Conservation (phyloP, 1,139 yeast species). For the Lodderomyces elongisporus region DNA sequence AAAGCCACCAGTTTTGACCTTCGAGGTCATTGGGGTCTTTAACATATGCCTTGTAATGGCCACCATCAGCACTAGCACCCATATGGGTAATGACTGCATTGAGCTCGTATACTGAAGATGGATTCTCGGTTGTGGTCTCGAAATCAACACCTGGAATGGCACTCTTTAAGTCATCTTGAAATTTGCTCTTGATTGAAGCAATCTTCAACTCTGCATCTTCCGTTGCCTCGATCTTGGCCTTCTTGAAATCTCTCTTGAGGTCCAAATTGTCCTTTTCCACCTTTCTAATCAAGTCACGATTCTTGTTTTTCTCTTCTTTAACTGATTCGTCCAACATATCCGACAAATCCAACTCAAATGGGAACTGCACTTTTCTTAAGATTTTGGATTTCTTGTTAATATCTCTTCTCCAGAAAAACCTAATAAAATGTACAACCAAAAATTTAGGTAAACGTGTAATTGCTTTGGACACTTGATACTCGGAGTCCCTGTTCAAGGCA, state of each 20-base stretch:
- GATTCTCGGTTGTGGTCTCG: constrained; percentile 62
- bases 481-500: constrained; percentile 63
- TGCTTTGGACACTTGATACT: constrained; percentile 61
- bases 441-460: constrained; percentile 83
- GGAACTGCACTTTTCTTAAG: constrained; percentile 89
- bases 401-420: constrained; percentile 95
- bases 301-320: constrained; percentile 58
- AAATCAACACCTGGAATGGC: constrained; percentile 32
- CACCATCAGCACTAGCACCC: constrained; percentile 95
- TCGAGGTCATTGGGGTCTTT: constrained; percentile 60
- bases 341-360: constrained; percentile 83
- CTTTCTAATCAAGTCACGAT: constrained; percentile 73
- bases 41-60: constrained; percentile 91
- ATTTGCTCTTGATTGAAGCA: constrained; percentile 40
- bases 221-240: constrained; percentile 40
- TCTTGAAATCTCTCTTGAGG: constrained; percentile 69
- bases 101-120: constrained; percentile 82
- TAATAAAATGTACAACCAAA: constrained; percentile 84
- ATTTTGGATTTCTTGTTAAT: constrained; percentile 89
- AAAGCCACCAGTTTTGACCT: constrained; percentile 86
- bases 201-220: constrained; percentile 47
- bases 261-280: constrained; percentile 75
- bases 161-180: constrained; percentile 37
- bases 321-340: constrained; percentile 79
- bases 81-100: constrained; percentile 84